Evolutionary conservation across 176 grass and related monocot species (phyloP), one percentile per base, ranked within the genome.

Genomic region (Oryza brachyantha): DNA sequence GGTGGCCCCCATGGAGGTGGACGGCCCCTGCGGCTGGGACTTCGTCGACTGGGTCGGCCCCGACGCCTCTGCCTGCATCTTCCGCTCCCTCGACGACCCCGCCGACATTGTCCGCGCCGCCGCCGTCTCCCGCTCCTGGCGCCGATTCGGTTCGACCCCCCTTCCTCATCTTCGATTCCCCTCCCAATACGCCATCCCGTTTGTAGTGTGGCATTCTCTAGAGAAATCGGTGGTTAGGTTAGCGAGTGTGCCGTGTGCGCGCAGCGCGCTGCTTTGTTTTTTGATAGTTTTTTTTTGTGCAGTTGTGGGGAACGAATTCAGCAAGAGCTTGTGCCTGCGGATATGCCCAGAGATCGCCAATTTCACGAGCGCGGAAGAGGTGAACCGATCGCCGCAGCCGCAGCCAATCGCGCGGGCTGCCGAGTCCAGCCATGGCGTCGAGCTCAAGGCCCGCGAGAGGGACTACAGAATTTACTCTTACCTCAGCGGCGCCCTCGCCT

Each of bases 61-160:
- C 3, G 96, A 99, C 86, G 70, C 61, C 16, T 84, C 96, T 52
- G 14, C 75, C 68, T 58, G 45, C 65, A 36, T 99, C 69, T 82
- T 99, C 48, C 13, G 60, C 39, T 74, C 13, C 68, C 63, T 99
- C 77, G 70, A 79, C 32, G 55, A 86, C 85, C 90, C 92, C 16
- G 72, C 84, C 40, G 96, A 89, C 74, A 29, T 99, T 68, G 90
- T 61, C 72, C 96, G 86, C 59, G 81, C 81, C 64, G 57, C 78
- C 68, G 38, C 84, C 67, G 92, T 79, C 79, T 93, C 90, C 21
- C 86, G 79, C 77, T 93, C 96, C 55, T 99, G 96, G 96, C 85
- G 92, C 81, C 79, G 26, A 31, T 93, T 99, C 85, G 92, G 86
- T 81, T 5, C 57, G 5, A 38, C 1, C 8, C 14, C 13, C 1